phyloP scores from a whole-genome alignment of 1,139 yeast species.

The Suhomyces taliae region DNA sequence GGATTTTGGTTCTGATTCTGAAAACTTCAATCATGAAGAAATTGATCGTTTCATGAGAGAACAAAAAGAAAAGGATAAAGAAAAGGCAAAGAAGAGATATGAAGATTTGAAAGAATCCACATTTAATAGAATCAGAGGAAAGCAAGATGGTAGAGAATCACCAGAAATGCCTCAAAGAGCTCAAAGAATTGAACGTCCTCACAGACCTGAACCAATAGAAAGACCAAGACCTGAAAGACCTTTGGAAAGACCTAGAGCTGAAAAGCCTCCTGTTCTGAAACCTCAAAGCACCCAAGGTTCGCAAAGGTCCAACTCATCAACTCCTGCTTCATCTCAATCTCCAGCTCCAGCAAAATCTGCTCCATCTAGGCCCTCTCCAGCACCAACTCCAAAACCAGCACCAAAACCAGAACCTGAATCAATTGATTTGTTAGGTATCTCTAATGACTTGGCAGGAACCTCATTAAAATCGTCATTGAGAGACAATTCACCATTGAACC shows the following conservation, averaged over 20 bases:
- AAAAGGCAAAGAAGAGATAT: constrained; percentile 29
- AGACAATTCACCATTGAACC: constrained; percentile 30
- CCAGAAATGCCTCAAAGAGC: neutral
- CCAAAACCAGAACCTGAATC: constrained; percentile 2
- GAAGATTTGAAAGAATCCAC: constrained; percentile 23
- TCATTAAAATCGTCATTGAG: constrained; percentile 11
- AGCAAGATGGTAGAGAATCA: neutral
- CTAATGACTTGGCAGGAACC: constrained; percentile 1
- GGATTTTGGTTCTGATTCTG: constrained; percentile 44
- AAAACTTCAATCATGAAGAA: constrained; percentile 44
- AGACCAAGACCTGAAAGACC: neutral
- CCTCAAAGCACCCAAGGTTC: neutral
- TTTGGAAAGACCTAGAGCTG: neutral
- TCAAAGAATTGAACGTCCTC: neutral
- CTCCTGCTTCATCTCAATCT: neutral
- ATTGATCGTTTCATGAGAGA: constrained; percentile 39
- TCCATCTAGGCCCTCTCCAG: neutral
- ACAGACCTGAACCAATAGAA: neutral
- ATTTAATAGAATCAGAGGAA: constrained; percentile 16
- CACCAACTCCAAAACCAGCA: neutral
- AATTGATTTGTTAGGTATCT: constrained; percentile 16
- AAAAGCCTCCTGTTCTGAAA: neutral
- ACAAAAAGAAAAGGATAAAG: constrained; percentile 43
- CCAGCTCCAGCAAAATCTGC: neutral
- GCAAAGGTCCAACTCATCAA: neutral